Evolutionary conservation across 2,329 filamentous ascomycete genomes (phyloP), one percentile per base, ranked within the genome.

Genomic region (Amauroascus niger): DNA sequence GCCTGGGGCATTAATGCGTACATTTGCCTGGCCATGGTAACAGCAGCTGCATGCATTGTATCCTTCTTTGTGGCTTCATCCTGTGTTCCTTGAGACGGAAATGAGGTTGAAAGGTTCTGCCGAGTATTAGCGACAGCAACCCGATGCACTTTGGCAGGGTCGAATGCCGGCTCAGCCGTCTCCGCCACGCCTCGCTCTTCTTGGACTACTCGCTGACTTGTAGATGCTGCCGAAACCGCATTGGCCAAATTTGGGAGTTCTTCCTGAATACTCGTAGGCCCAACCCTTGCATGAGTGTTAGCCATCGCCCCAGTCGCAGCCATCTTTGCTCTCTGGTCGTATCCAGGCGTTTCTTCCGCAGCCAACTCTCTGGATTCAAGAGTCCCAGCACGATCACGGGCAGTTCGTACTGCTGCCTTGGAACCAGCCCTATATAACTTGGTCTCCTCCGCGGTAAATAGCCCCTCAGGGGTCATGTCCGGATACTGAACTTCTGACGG

Each of bases 21-120:
- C 80, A 94, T 89, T 62, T 83, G 80, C 69, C 84, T 84, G 4
- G 88, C 88, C 87, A 94, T 91, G 13, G 84, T 85, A 2, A 94
- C 74, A 4, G 89, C 88, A 13, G 87, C 88, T 32, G 87, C 86
- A 59, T 84, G 84, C 1, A 93, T 73, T 5, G 81, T 79, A 57
- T 87, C 83, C 40, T 84, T 77, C 55, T 78, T 80, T 56, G 78
- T 80, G 67, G 81, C 78, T 62, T 93, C 87, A 30, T 90, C 84
- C 0, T 80, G 72, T 63, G 90, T 86, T 1, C 79, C 71, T 32
- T 79, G 76, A 5, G 90, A 80, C 3, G 88, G 87, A 43, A 80
- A 72, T 2, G 84, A 82, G 0, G 82, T 86, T 64, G 83, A 93
- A 85, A 91, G 88, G 57, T 83, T 80, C 57, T 83, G 77, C 33